Evolutionary conservation across 2,329 filamentous ascomycete species (phyloP), one percentile per base, ranked within the genome.

Genomic region (Cordyceps farinosa): DNA sequence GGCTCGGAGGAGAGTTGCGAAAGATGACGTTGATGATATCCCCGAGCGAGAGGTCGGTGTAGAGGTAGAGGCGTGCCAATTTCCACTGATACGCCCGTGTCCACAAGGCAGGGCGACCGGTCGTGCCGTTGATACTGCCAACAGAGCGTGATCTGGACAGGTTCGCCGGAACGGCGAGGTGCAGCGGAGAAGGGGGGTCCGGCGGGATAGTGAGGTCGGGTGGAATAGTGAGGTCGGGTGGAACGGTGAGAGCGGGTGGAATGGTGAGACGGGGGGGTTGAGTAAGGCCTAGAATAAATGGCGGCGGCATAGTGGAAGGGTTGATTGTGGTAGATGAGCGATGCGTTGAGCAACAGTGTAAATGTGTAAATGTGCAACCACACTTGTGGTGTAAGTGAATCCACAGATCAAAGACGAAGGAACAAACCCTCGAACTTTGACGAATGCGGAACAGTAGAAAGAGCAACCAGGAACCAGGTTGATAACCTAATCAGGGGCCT

Each of bases 21-120:
- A 80, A 77, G 63, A 87, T 76, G 15, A 81, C 75, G 10, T 76
- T 73, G 53, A 79, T 72, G 29, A 85, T 85, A 71, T 80, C 79
- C 2, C 79, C 73, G 15, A 85, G 74, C 1, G 80, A 78, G 5
- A 86, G 74, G 0, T 76, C 82, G 0, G 83, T 86, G 68, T 83
- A 86, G 62, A 85, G 73, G 66, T 87, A 87, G 8, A 87, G 78
- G 8, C 84, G 77, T 8, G 81, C 77, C 63, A 87, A 74, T 70
- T 82, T 83, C 48, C 84, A 79, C 66, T 81, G 79, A 5, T 80
- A 78, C 2, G 80, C 80, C 15, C 77, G 71, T 10, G 79, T 84
- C 84, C 84, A 87, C 66, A 84, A 78, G 47, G 82, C 79, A 2
- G 84, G 84, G 15, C 84, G 81, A 15, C 84, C 84, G 29, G 75